These are phyloP conservation scores for Groenewaldozyma tartarivorans DNA, from an alignment of 805 yeast species.

Conservation along the genomic window DNA sequence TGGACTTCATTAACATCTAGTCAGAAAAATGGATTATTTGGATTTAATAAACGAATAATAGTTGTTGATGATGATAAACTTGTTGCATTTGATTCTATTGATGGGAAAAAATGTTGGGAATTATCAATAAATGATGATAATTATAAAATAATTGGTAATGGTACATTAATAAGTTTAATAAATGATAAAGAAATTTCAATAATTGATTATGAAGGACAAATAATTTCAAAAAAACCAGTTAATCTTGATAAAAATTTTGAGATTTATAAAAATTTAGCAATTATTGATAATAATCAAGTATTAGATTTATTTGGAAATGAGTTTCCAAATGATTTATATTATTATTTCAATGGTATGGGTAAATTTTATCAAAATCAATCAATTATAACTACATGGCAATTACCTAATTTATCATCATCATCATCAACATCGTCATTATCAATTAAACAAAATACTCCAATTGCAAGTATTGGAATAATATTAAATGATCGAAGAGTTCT, in stretches of 20 bases:
- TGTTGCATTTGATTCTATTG: neutral
- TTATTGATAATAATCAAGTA: neutral
- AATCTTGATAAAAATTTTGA: neutral
- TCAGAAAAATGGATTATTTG: neutral
- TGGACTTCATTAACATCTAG: neutral
- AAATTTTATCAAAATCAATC: neutral
- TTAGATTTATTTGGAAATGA: neutral
- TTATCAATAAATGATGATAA: neutral
- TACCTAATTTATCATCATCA: neutral
- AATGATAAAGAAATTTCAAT: neutral
- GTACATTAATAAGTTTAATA: neutral
- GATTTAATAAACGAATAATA: neutral
- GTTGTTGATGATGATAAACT: conserved; percentile 25
- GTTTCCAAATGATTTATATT: neutral
- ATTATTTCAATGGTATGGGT: neutral
- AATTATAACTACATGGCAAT: neutral
- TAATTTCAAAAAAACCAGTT: neutral
- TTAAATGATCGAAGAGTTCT: conserved; percentile 62
- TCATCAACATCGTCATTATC: neutral
- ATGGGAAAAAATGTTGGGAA: no score
- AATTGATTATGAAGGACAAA: neutral
- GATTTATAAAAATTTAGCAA: no score
- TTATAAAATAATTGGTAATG: neutral
- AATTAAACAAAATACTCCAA: neutral
- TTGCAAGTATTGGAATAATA: conserved; percentile 44